These are phyloP conservation scores for Rhytidhysteron rufulum DNA, from an alignment of 2,329 filamentous ascomycete species.

Conservation along the genomic window DNA sequence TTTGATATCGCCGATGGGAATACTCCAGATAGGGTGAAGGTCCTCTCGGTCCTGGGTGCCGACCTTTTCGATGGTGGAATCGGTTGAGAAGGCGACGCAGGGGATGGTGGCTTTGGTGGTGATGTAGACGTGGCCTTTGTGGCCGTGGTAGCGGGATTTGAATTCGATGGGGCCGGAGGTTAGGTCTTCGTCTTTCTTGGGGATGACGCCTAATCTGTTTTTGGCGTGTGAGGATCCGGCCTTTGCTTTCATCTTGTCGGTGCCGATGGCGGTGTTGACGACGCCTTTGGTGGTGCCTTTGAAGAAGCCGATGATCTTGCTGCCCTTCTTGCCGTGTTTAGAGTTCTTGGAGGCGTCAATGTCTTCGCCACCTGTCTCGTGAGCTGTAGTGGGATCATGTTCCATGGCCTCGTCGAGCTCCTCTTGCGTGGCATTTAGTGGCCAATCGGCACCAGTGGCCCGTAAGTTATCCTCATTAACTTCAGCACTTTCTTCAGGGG, in stretches of 20 bases:
- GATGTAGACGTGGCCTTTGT: constrained; percentile 70
- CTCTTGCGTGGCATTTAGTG: constrained; percentile 59
- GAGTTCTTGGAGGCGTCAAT: constrained; percentile 47
- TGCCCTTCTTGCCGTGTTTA: constrained; percentile 47
- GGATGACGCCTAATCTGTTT: constrained; percentile 68
- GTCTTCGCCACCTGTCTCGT: constrained; percentile 50
- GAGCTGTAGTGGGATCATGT: constrained; percentile 43
- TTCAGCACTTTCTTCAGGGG: constrained; percentile 49
- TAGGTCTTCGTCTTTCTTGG: constrained; percentile 40
- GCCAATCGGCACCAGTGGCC: constrained; percentile 50
- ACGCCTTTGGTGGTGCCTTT: constrained; percentile 66
- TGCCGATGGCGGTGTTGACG: constrained; percentile 67
- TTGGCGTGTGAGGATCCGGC: constrained; percentile 59
- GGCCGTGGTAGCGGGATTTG: constrained; percentile 65
- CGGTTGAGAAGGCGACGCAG: constrained; percentile 62
- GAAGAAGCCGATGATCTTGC: constrained; percentile 61
- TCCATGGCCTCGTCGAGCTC: constrained; percentile 62
- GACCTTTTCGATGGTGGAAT: constrained; percentile 45
- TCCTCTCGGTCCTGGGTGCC: constrained; percentile 48
- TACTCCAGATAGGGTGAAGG: constrained; percentile 60
- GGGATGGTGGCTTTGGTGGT: constrained; percentile 64
- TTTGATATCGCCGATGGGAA: constrained; percentile 66
- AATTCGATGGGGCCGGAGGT: constrained; percentile 71
- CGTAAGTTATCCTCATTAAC: constrained; percentile 49
- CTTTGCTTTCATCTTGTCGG: constrained; percentile 68